Base-by-base conservation (phyloP, 139 green algal genomes). In the Chlamydomonas sphaeroides region DNA sequence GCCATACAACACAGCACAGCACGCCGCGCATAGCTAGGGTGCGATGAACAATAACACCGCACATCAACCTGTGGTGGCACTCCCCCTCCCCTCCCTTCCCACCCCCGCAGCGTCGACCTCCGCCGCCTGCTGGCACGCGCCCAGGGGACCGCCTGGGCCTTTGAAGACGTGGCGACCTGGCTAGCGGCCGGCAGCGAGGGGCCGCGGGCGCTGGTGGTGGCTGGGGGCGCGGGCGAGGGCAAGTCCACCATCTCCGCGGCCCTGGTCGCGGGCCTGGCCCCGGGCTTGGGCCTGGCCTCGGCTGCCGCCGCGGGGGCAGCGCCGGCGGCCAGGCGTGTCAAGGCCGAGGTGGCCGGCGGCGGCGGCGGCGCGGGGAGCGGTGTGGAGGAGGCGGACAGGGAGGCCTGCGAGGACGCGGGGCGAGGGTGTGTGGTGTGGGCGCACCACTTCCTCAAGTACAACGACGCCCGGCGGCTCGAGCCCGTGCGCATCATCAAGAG, bases 391-490 rank as follows among this genome's bases (percentile, higher is more conserved):
- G n/a, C n/a, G n/a, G n/a, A n/a, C n/a, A n/a, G n/a, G n/a, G n/a
- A n/a, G n/a, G 45, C 45, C 45, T 14, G 11, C 45, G 11, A 53
- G 45, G 11, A 53, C 11, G 45, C 14, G 45, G 45, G n/a, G n/a
- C n/a, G n/a, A n/a, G n/a, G n/a, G n/a, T n/a, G n/a, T n/a, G 56
- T 20, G 30, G 61, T 38, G 61, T 38, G 5, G 20, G 74, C 67
- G 15, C 32, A 63, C 26, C 79, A 85, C 36, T 85, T 85, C 67
- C 51, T 85, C 33, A 78, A 85, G 79, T 74, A 85, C 53, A 79
- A 57, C 53, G 79, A 85, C 62, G 63, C 68, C 51, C 51, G 67
- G 18, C 49, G 79, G 8, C 67, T 85, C 14, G 79, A 85, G n/a
- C 49, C 67, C 15, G 67, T 85, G 42, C 23, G 53, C 28, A 70